phyloP scores from a whole-genome alignment of 805 yeast species.

The Komagataella populi region DNA sequence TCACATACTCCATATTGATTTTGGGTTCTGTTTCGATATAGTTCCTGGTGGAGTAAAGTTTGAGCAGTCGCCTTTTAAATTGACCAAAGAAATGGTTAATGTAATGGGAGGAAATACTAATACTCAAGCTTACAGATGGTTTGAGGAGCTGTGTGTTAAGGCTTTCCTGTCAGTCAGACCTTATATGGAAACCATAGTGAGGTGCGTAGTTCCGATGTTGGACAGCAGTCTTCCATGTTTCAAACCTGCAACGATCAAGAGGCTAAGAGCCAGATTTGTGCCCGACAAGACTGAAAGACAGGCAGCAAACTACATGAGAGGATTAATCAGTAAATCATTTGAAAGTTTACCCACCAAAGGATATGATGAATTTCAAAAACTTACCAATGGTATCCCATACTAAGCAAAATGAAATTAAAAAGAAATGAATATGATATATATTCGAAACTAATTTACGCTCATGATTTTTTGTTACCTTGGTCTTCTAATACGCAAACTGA shows the following conservation, averaged over 20 bases:
- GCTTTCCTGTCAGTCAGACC: constrained; percentile 85
- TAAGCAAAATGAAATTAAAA: constrained; percentile 12
- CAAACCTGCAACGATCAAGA: constrained; percentile 76
- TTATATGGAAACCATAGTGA: constrained; percentile 71
- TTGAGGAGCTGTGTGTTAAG: constrained; percentile 89
- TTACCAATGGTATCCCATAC: constrained; percentile 96
- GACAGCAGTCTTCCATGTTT: constrained; percentile 94
- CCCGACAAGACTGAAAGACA: constrained; percentile 73
- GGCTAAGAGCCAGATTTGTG: constrained; percentile 66
- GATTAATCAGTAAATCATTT: constrained; percentile 64
- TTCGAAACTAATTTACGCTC: neutral
- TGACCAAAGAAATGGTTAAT: constrained; percentile 90
- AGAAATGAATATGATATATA: neutral
- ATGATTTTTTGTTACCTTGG: neutral
- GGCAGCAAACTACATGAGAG: constrained; percentile 67
- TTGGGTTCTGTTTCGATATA: constrained; percentile 97
- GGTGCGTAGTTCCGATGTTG: constrained; percentile 84
- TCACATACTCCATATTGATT: constrained; percentile 90
- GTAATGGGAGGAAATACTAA: constrained; percentile 86
- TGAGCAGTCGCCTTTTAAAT: constrained; percentile 95
- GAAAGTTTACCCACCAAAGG: constrained; percentile 89
- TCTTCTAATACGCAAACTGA: neutral
- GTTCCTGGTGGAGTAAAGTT: constrained; percentile 98
- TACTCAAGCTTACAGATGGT: constrained; percentile 85
- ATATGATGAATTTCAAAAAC: constrained; percentile 91